These are phyloP conservation scores for Papiliotrema laurentii DNA, from an alignment of 1,284 basidiomycete genomes.

Conservation along the genomic window DNA sequence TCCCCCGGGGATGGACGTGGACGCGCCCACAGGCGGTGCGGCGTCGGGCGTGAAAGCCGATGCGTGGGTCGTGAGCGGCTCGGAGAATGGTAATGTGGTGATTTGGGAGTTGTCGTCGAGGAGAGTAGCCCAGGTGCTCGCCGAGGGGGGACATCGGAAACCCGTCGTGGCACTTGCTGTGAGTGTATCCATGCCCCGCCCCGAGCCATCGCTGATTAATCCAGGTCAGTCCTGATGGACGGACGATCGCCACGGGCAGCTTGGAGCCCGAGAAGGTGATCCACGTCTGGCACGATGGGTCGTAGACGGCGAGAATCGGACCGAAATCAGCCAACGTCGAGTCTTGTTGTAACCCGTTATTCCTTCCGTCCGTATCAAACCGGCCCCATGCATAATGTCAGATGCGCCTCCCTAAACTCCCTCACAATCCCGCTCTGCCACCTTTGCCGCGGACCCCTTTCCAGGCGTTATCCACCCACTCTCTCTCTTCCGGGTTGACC, in stretches of 20 bases:
- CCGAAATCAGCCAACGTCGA: too few species aligned
- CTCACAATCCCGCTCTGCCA: conserved; percentile 18
- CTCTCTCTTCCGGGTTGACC: conserved; percentile 40
- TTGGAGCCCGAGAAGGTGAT: conserved; percentile 80
- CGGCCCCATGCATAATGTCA: too few species aligned
- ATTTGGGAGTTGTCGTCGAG: conserved; percentile 89
- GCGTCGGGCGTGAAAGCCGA: conserved; percentile 2
- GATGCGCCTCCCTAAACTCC: background rate
- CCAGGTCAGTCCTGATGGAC: conserved; percentile 66
- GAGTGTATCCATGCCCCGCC: conserved; percentile 2
- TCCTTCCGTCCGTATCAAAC: too few species aligned
- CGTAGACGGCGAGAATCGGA: background rate
- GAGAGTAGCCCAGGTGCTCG: conserved; percentile 65
- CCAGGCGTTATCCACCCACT: conserved; percentile 45
- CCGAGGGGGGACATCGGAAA: conserved; percentile 46
- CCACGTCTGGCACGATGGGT: conserved; percentile 65
- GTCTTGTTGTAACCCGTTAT: too few species aligned
- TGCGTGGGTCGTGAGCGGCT: conserved; percentile 72
- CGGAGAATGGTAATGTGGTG: conserved; percentile 82
- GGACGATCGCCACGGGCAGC: conserved; percentile 72
- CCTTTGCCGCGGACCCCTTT: conserved; percentile 39
- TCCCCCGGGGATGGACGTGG: conserved; percentile 5
- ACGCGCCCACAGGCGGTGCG: background rate
- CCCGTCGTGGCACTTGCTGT: conserved; percentile 44
- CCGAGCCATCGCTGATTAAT: background rate